Evolutionary conservation across 768 basidiomycete species (phyloP).

Genomic region (Auricularia auricula-judae): DNA sequence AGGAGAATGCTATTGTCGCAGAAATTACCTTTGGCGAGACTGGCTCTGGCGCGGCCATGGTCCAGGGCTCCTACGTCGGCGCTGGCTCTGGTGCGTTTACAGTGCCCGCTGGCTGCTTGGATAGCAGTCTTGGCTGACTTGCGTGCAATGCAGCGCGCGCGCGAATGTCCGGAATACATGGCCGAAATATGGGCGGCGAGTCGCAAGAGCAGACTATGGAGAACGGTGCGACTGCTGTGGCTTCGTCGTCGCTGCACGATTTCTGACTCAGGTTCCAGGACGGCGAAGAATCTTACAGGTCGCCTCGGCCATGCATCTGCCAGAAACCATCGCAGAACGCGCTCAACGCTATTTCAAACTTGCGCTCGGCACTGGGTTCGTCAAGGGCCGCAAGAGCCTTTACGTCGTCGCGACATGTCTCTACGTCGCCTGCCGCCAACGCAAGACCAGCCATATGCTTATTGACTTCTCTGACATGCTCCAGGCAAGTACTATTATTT

Average conservation of each 20-base stretch:
- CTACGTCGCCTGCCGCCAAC: constrained; percentile 86
- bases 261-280: constrained; percentile 33
- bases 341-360: constrained; percentile 87
- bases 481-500: constrained; percentile 38
- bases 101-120: neutral
- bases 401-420: constrained; percentile 95
- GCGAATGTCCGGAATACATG: constrained; percentile 71
- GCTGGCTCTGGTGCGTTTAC: constrained; percentile 73
- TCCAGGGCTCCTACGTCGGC: constrained; percentile 86
- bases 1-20: constrained; percentile 88
- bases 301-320: constrained; percentile 63
- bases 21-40: constrained; percentile 96
- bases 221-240: constrained; percentile 47
- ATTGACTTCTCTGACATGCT: constrained; percentile 98
- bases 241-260: neutral
- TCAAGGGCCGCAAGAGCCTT: constrained; percentile 79
- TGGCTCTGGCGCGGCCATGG: constrained; percentile 84
- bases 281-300: constrained; percentile 76
- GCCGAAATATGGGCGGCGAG: constrained; percentile 66
- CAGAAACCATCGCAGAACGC: constrained; percentile 67
- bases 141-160: constrained; percentile 51
- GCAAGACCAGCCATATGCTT: constrained; percentile 92
- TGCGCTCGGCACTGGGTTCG: constrained; percentile 90
- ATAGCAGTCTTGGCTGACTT: neutral
- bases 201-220: constrained; percentile 86